Base-by-base conservation (phyloP, 495 filamentous ascomycete genomes). In the Neurospora pannonica region DNA sequence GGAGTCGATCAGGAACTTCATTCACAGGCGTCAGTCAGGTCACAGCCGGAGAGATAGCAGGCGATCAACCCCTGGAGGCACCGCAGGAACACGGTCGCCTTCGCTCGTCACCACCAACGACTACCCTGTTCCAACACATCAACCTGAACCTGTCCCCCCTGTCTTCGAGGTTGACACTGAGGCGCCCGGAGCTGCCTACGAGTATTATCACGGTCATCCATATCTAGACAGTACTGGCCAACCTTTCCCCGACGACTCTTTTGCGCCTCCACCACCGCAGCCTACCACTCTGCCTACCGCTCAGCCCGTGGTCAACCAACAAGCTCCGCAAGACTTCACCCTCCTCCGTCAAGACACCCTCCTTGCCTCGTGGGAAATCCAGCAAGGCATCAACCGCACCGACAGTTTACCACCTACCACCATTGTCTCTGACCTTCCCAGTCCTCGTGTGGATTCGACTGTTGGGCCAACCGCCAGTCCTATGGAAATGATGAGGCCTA, bases 401-500 rank as follows among this genome's bases (percentile, higher is more conserved):
- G 80, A 82, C 72, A 82, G 78, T 70, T 71, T 82, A 10, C 79
- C 80, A 6, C 71, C 72, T 8, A 79, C 76, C 9, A 76, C 76
- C 40, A 82, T 82, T 42, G 79, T 82, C 46, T 70, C 80, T 2
- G 80, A 82, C 48, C 75, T 82, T n/a, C 76, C 75, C 21, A 78
- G 76, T 37, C 71, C 76, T 21, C 67, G 74, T 40, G 48, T 77
- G 10, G 72, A 79, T n/a, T 72, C 72, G 17, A 71, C 21, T 67
- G 42, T 46, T 28, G 76, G 74, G 4, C 79, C 80, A 17, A 82
- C 78, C 71, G 79, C 72, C 11, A 81, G 79, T 43, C 84, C 84
- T 31, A 85, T 85, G 84, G 81, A 83, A 67, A 79, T 85, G 76
- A 85, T 85, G 81, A 81, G 81, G 70, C 84, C 84, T 15, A 83